Evolutionary conservation across 176 grass and related monocot species (phyloP), one percentile per base, ranked within the genome.

Genomic region (Phoenix dactylifera): DNA sequence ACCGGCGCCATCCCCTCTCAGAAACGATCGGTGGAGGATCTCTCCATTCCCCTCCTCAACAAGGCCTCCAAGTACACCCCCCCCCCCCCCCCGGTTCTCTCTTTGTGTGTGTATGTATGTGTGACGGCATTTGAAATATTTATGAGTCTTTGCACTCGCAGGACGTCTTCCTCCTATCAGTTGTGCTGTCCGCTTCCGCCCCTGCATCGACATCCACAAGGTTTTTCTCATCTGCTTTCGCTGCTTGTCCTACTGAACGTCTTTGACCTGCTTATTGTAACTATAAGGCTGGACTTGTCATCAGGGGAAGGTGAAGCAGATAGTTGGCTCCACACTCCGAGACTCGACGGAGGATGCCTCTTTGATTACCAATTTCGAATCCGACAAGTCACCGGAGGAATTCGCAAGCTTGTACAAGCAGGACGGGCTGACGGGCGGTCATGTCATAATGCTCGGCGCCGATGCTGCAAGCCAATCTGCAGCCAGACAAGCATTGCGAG

Each of bases 151-250:
- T 35, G 1, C 32, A 1, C 32, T 60, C 17, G 14, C 26, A 60
- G 24, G 22, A 30, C 7, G 4, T 29, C 15, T 9, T 6, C 24
- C 14, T 2, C 9, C 22, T 1, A 15, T 82, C 51, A 50, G 29
- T 25, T 98, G 84, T 52, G 23, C 73, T 0, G 69, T 82, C 25
- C 66, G 49, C 57, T 92, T 98, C 76, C 83, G 79, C 16, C 87
- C 93, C 2, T 98, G 87, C 50, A 92, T 98, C 15, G 87, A 98
- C 77, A 89, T 98, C 54, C 93, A 98, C 76, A 86, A 98, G 93
- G 84, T 97, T 18, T 4, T 30, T 6, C 5, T 74, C 71, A 30
- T 15, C n/a, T 44, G 56, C 15, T 49, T 28, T 10, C 30, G 7
- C 16, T 32, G 32, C 22, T 71, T 2, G 1, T 44, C 35, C 35